Conservation (phyloP, 2,329 filamentous ascomycete species). For the Annulohypoxylon truncatum region DNA sequence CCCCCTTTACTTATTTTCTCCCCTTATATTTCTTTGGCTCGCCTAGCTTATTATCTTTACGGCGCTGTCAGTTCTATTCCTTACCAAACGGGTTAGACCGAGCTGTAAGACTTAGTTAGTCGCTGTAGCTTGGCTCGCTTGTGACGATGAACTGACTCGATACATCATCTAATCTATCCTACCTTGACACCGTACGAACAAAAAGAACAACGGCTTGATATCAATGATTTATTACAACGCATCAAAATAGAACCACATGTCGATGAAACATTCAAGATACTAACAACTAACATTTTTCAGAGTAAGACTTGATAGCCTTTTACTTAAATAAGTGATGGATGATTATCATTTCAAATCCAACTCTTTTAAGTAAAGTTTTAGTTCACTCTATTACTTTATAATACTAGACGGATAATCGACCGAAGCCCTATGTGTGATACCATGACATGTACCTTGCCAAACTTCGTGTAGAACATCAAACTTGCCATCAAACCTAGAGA, state of each 20-base stretch:
- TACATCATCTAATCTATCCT: neutral
- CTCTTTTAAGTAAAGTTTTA: constrained; percentile 10
- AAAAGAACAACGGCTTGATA: constrained; percentile 9
- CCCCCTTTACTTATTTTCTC: neutral
- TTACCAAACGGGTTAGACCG: constrained; percentile 25
- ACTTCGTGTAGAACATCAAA: constrained; percentile 6
- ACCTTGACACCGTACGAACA: constrained; percentile 19
- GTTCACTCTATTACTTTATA: constrained; percentile 1
- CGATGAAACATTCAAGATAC: constrained; percentile 25
- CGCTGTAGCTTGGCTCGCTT: constrained; percentile 36
- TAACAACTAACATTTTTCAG: neutral
- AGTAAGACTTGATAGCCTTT: constrained; percentile 8
- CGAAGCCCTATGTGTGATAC: constrained; percentile 16
- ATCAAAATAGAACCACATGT: constrained; percentile 21
- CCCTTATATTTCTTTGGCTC: constrained; percentile 11
- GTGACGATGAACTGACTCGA: constrained; percentile 28
- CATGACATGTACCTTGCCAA: neutral
- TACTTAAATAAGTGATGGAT: neutral
- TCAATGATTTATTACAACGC: constrained; percentile 16
- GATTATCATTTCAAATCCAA: constrained; percentile 16
- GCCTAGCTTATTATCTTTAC: constrained; percentile 12
- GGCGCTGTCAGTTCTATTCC: constrained; percentile 7
- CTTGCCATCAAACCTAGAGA: constrained; percentile 1
- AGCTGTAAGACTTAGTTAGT: constrained; percentile 31
- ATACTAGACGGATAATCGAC: constrained; percentile 18